A percentile compares a stretch with the other conserved stretches of the same genome.
Conservation (phyloP, 306 rosid genomes). For the Gleditsia sinensis region DNA sequence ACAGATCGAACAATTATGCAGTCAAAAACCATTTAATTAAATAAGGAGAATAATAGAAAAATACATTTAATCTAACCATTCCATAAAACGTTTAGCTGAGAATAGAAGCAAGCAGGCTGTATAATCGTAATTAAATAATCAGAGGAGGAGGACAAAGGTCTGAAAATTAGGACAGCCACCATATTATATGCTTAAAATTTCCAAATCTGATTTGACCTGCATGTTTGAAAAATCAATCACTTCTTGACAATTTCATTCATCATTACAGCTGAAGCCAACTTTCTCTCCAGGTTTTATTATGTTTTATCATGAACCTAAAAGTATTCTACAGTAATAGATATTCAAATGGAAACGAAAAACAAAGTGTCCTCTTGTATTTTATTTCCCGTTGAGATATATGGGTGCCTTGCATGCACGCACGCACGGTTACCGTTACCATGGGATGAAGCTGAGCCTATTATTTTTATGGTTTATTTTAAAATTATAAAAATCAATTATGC, state of each 20-base stretch:
- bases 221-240: constrained; percentile 42
- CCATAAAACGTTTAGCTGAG: neutral
- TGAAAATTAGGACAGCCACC: constrained; percentile 7
- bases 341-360: too few relatives aligned
- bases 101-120: constrained; percentile 26
- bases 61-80: neutral
- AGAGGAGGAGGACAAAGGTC: constrained; percentile 8
- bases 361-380: too few relatives aligned
- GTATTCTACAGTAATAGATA: too few relatives aligned
- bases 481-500: neutral
- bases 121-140: constrained; percentile 5
- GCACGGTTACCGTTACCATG: too few relatives aligned
- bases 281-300: constrained; percentile 36
- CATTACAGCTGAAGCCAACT: constrained; percentile 50
- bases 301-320: neutral
- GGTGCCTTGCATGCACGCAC: too few relatives aligned
- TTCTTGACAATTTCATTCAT: constrained; percentile 32
- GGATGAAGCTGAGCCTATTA: too few relatives aligned
- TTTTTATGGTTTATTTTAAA: neutral
- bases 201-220: constrained; percentile 37
- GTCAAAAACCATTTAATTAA: constrained; percentile 1
- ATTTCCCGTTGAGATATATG: too few relatives aligned
- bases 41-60: neutral
- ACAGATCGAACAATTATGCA: neutral
- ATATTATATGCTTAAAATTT: neutral